phyloP scores from a whole-genome alignment of 2,329 filamentous ascomycete species.

The Ceratocystis colombiana region DNA sequence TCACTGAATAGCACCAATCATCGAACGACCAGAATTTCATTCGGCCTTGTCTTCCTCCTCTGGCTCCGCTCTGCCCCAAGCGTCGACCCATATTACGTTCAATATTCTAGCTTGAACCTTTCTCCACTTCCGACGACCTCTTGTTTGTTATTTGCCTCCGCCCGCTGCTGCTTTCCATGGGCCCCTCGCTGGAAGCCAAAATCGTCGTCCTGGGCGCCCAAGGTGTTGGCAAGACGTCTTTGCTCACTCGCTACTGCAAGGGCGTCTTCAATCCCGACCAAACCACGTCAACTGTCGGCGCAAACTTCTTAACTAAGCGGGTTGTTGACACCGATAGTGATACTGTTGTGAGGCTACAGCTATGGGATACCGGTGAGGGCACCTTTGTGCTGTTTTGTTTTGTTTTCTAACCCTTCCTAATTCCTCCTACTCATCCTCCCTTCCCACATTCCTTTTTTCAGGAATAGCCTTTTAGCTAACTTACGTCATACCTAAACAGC shows the following conservation, averaged over 20 bases:
- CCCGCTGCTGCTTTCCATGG: slow-evolving; percentile 26
- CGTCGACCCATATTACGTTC: neutral
- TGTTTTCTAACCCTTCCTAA: slow-evolving; percentile 11
- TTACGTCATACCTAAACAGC: slow-evolving; percentile 36
- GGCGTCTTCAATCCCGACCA: slow-evolving; percentile 58
- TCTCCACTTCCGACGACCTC: slow-evolving; percentile 6
- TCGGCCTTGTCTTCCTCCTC: neutral
- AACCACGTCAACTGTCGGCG: slow-evolving; percentile 62
- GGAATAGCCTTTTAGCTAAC: neutral
- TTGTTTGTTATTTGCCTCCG: neutral
- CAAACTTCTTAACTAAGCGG: slow-evolving; percentile 69
- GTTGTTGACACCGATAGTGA: slow-evolving; percentile 75
- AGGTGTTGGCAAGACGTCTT: slow-evolving; percentile 68
- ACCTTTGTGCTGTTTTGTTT: slow-evolving; percentile 20
- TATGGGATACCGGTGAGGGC: slow-evolving; percentile 73
- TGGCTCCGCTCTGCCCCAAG: neutral
- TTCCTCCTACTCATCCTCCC: slow-evolving; percentile 16
- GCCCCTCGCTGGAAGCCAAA: slow-evolving; percentile 65
- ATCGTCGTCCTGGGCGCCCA: slow-evolving; percentile 72
- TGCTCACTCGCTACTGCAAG: slow-evolving; percentile 67
- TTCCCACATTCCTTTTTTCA: slow-evolving; percentile 21
- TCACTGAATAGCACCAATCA: too few species aligned
- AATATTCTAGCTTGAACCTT: neutral
- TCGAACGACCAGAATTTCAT: too few species aligned
- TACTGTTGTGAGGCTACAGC: slow-evolving; percentile 80